These are phyloP conservation scores for Gentiana macrophylla DNA, from an alignment of 257 asterid genomes.

Conservation along the genomic window DNA sequence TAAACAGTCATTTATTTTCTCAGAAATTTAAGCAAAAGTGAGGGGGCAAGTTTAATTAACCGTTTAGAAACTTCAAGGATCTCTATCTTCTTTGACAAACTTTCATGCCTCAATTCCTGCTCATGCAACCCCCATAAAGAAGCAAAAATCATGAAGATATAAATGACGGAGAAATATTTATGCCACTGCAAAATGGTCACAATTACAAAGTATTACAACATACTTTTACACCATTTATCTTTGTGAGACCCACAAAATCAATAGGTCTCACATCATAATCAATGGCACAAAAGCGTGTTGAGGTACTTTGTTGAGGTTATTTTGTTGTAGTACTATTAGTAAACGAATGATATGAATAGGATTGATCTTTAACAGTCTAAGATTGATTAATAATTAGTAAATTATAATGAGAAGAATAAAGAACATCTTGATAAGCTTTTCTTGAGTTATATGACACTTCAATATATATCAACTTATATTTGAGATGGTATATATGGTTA, in stretches of 20 bases:
- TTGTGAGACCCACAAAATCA: too few species aligned
- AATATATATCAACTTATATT: too few species aligned
- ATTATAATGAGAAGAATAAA: not conserved
- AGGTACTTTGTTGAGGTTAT: not conserved
- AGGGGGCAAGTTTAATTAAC: too few species aligned
- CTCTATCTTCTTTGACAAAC: conserved; percentile 52
- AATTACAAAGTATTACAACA: too few species aligned
- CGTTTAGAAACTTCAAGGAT: conserved; percentile 45
- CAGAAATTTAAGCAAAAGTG: too few species aligned
- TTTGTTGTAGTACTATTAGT: not conserved
- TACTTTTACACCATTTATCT: too few species aligned
- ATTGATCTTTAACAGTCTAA: not conserved
- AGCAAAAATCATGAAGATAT: not conserved
- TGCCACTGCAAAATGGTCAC: not conserved
- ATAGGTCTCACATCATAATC: too few species aligned
- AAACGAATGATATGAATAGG: not conserved
- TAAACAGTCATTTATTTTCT: too few species aligned
- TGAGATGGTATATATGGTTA: too few species aligned
- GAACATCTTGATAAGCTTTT: not conserved
- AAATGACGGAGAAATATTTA: not conserved
- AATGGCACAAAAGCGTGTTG: too few species aligned
- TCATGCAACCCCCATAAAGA: conserved; percentile 6
- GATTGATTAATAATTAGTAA: not conserved
- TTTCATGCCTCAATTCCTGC: conserved; percentile 53
- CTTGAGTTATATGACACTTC: too few species aligned